Percentiles rank a stretch among this genome's conserved stretches.
Evolutionary conservation across 2,329 filamentous ascomycete species (phyloP).

Genomic region (Tolypocladium ovalisporum): DNA sequence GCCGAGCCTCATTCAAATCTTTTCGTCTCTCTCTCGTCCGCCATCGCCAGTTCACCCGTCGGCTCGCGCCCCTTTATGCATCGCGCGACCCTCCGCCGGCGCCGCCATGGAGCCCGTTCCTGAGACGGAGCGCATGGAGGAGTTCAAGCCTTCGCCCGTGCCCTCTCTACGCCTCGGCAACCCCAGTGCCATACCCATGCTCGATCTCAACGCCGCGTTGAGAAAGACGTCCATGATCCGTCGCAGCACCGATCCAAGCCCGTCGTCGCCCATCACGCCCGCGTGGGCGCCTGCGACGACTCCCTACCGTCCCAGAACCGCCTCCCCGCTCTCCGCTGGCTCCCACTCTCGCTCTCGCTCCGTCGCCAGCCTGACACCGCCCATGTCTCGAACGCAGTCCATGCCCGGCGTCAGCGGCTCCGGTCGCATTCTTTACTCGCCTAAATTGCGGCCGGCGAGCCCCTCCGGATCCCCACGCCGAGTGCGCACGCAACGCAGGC

Average conservation of each 20-base stretch:
- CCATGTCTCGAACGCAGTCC: constrained; percentile 53
- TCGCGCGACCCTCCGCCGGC: constrained; percentile 4
- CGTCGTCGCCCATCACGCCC: constrained; percentile 39
- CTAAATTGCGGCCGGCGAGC: constrained; percentile 41
- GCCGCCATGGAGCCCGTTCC: constrained; percentile 54
- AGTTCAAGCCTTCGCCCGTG: constrained; percentile 48
- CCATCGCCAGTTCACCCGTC: neutral
- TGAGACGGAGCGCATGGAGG: constrained; percentile 58
- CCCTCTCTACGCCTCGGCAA: constrained; percentile 40
- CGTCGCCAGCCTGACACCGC: constrained; percentile 39
- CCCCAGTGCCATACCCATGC: constrained; percentile 18
- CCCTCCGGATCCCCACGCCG: constrained; percentile 43
- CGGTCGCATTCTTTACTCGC: constrained; percentile 45
- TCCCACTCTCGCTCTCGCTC: constrained; percentile 48
- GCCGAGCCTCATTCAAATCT: neutral
- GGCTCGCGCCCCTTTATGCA: neutral
- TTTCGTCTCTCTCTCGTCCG: neutral
- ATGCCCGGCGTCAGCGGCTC: constrained; percentile 51
- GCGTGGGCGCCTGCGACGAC: constrained; percentile 34
- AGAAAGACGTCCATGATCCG: constrained; percentile 43
- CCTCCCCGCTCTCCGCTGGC: constrained; percentile 45
- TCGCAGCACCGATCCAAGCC: constrained; percentile 47
- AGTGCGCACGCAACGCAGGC: constrained; percentile 41
- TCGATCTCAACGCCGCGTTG: constrained; percentile 31
- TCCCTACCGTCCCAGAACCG: constrained; percentile 50